A percentile compares a stretch with the other conserved stretches of the same genome.
Evolutionary conservation across 1,139 yeast species (phyloP).

Genomic region (Lodderomyces elongisporus): DNA sequence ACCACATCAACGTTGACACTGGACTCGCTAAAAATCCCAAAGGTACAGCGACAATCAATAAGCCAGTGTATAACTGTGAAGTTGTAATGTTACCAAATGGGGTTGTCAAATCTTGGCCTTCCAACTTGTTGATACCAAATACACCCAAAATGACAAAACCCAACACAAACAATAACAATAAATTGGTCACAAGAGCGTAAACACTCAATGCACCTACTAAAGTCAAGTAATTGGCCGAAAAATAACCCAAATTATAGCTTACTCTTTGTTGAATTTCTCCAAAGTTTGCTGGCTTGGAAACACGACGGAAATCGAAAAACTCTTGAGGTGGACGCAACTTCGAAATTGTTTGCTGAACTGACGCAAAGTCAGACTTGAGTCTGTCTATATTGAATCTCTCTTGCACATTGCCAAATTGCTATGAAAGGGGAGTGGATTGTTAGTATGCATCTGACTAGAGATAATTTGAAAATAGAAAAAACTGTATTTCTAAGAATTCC

Average conservation of each 20-base stretch:
- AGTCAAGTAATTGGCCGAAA: constrained; percentile 78
- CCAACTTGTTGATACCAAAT: constrained; percentile 69
- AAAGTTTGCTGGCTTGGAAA: constrained; percentile 86
- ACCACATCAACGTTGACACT: constrained; percentile 90
- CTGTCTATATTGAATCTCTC: constrained; percentile 52
- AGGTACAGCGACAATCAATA: constrained; percentile 75
- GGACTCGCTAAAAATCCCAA: constrained; percentile 93
- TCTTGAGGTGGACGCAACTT: constrained; percentile 87
- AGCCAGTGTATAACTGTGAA: constrained; percentile 84
- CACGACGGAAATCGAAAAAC: constrained; percentile 83
- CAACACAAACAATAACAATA: constrained; percentile 78
- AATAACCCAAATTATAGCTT: constrained; percentile 78
- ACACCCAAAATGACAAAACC: constrained; percentile 64
- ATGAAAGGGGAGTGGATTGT: not conserved
- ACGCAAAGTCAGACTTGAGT: constrained; percentile 34
- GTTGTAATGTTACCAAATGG: constrained; percentile 69
- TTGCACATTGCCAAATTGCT: constrained; percentile 21
- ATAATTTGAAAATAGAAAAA: not conserved
- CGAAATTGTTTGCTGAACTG: constrained; percentile 59
- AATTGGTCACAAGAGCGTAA: constrained; percentile 69
- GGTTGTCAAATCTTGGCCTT: constrained; percentile 73
- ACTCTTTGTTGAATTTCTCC: constrained; percentile 88
- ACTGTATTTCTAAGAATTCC: too few relatives aligned
- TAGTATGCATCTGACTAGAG: not conserved
- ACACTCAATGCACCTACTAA: constrained; percentile 62